A percentile compares a stretch with the other conserved stretches of the same genome.
Evolutionary conservation across 768 basidiomycete species (phyloP).

Genomic region (Lactifluus echinatus): DNA sequence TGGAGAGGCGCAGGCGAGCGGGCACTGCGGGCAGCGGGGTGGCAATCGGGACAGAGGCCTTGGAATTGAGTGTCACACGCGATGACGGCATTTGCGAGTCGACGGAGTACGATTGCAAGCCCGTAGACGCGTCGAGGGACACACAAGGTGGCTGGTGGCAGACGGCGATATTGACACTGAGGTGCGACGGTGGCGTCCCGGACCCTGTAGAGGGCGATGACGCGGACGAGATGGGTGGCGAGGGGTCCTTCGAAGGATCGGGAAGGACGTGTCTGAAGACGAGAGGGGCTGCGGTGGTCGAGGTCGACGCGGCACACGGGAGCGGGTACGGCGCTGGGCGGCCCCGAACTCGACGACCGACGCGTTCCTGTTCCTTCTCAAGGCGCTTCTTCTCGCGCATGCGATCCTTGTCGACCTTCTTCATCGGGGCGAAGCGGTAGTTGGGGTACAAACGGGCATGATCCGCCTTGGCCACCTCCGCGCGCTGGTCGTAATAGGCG

Average conservation of each 20-base stretch:
- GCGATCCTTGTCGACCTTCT: slow-evolving; percentile 17
- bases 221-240: neutral
- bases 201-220: neutral
- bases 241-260: neutral
- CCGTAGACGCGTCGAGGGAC: slow-evolving; percentile 1
- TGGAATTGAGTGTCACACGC: neutral
- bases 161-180: neutral
- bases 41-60: neutral
- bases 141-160: neutral
- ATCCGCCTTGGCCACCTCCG: slow-evolving; percentile 16
- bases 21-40: neutral
- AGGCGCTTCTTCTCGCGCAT: slow-evolving; percentile 14
- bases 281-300: neutral
- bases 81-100: neutral
- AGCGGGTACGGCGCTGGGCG: slow-evolving; percentile 7
- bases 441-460: slow-evolving; percentile 16
- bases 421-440: slow-evolving; percentile 19
- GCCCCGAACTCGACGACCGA: neutral
- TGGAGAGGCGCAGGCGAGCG: neutral
- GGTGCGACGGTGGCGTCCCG: neutral
- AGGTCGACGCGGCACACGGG: slow-evolving; percentile 1
- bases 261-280: neutral
- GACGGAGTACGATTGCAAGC: neutral
- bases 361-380: slow-evolving; percentile 15
- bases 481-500: slow-evolving; percentile 9